A percentile compares a stretch with the other conserved stretches of the same genome.
Evolutionary conservation across 768 basidiomycete genomes (phyloP).

Genomic region (Gymnopilus junonius): DNA sequence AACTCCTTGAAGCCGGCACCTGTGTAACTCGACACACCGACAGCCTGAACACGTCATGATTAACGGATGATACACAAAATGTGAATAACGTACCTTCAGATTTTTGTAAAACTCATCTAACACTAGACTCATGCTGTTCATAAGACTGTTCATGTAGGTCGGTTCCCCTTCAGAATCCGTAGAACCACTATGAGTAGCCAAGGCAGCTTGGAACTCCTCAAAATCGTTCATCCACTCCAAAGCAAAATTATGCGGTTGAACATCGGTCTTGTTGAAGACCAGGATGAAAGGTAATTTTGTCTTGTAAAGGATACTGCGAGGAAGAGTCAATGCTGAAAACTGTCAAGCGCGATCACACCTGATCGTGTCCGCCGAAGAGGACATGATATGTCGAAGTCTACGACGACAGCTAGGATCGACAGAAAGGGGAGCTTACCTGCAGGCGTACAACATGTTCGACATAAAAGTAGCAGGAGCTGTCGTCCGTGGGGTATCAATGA

Average conservation of each 20-base stretch:
- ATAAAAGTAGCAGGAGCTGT: slow-evolving; percentile 97
- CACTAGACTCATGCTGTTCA: slow-evolving; percentile 99
- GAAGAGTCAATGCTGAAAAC: not conserved
- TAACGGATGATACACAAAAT: not conserved
- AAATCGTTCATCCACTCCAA: slow-evolving; percentile 99
- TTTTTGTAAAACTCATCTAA: slow-evolving; percentile 98
- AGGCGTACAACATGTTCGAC: slow-evolving; percentile 99
- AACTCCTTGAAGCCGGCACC: slow-evolving; percentile 94
- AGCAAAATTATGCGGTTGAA: slow-evolving; percentile 87
- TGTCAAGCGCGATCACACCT: not conserved
- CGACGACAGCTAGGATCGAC: not conserved
- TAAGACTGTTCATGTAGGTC: slow-evolving; percentile 97
- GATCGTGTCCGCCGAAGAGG: not conserved
- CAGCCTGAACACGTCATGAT: slow-evolving; percentile 57
- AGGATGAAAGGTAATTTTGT: slow-evolving; percentile 96
- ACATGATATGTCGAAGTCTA: not conserved
- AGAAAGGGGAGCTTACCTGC: slow-evolving; percentile 62
- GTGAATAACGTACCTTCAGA: slow-evolving; percentile 65
- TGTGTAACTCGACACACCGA: slow-evolving; percentile 95
- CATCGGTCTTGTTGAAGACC: slow-evolving; percentile 99
- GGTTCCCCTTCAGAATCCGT: slow-evolving; percentile 87
- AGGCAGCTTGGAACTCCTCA: slow-evolving; percentile 89
- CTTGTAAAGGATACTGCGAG: slow-evolving; percentile 89
- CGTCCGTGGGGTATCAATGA: slow-evolving; percentile 96
- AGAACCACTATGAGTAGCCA: slow-evolving; percentile 70